Percentiles rank a stretch among this genome's conserved stretches.
phyloP scores from a whole-genome alignment of 2,329 filamentous ascomycete genomes.

The Colletotrichum musicola region DNA sequence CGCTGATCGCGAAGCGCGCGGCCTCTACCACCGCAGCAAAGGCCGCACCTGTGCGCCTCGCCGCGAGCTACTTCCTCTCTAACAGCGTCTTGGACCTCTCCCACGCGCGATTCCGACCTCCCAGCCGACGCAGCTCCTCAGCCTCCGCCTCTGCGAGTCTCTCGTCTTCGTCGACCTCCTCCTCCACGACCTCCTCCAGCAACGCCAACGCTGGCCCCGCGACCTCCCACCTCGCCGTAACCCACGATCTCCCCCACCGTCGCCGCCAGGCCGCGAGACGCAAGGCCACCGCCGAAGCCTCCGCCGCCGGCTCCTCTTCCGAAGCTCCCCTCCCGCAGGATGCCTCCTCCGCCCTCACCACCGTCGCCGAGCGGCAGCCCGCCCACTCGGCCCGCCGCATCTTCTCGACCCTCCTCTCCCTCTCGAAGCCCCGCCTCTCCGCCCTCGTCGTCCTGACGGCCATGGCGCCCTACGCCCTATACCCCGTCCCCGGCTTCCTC shows the following conservation, averaged over 20 bases:
- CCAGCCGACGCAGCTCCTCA: conserved; percentile 28
- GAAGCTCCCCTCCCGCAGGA: conserved; percentile 57
- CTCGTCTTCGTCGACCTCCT: not conserved
- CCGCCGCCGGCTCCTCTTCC: conserved; percentile 11
- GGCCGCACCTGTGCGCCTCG: conserved; percentile 35
- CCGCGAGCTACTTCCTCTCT: conserved; percentile 40
- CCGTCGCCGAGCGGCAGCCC: conserved; percentile 63
- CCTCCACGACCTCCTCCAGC: conserved; percentile 19
- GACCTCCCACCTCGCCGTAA: conserved; percentile 19
- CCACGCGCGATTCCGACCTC: conserved; percentile 10
- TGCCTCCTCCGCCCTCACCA: conserved; percentile 69
- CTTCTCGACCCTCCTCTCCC: conserved; percentile 84
- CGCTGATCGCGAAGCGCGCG: conserved; percentile 17
- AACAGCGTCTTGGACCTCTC: conserved; percentile 36
- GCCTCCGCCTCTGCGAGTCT: conserved; percentile 21
- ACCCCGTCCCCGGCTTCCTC: conserved; percentile 90
- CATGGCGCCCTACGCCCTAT: conserved; percentile 91
- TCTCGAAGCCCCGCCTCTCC: conserved; percentile 95
- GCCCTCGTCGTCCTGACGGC: conserved; percentile 92
- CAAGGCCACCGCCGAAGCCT: conserved; percentile 31
- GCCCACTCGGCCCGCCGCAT: conserved; percentile 71
- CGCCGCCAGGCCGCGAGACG: conserved; percentile 39
- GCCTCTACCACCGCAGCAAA: conserved; percentile 33
- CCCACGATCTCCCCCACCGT: conserved; percentile 38
- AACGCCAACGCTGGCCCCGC: conserved; percentile 12